These are phyloP conservation scores for Gyrodon lividus DNA, from an alignment of 768 basidiomycete genomes.

Conservation along the genomic window DNA sequence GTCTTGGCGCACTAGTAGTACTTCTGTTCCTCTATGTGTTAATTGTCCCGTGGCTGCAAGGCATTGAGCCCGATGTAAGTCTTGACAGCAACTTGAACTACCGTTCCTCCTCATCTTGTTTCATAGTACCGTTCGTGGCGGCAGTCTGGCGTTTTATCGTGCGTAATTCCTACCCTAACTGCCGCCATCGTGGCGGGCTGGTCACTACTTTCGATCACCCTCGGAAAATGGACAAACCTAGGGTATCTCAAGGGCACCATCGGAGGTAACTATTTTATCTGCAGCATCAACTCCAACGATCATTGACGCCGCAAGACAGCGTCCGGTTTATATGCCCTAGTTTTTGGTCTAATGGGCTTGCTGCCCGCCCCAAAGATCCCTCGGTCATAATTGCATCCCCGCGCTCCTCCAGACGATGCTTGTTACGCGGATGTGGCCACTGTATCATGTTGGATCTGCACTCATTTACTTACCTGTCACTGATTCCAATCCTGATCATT, in stretches of 20 bases:
- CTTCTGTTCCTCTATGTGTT: conserved; percentile 72
- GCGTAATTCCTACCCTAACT: conserved; percentile 69
- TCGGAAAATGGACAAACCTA: conserved; percentile 65
- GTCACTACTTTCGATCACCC: conserved; percentile 56
- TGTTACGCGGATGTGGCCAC: background rate
- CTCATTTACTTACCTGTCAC: background rate
- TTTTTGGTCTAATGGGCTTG: conserved; percentile 73
- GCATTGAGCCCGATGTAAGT: conserved; percentile 69
- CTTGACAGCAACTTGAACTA: background rate
- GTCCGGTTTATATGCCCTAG: conserved; percentile 64
- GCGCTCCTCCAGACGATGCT: background rate
- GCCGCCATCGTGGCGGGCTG: conserved; percentile 69
- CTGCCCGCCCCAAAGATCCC: conserved; percentile 62
- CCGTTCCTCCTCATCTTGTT: conserved; percentile 1
- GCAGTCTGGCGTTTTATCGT: conserved; percentile 64
- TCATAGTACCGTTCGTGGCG: conserved; percentile 72
- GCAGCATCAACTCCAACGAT: background rate
- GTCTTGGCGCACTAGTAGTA: conserved; percentile 59
- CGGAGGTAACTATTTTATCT: conserved; percentile 48
- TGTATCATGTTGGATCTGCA: background rate
- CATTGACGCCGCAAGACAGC: conserved; percentile 40
- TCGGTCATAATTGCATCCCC: conserved; percentile 28
- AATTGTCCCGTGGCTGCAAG: conserved; percentile 62
- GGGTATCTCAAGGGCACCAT: conserved; percentile 64
- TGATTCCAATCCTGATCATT: background rate